Conservation (phyloP, 345 rosid genomes). For the Syzygium aqueum region DNA sequence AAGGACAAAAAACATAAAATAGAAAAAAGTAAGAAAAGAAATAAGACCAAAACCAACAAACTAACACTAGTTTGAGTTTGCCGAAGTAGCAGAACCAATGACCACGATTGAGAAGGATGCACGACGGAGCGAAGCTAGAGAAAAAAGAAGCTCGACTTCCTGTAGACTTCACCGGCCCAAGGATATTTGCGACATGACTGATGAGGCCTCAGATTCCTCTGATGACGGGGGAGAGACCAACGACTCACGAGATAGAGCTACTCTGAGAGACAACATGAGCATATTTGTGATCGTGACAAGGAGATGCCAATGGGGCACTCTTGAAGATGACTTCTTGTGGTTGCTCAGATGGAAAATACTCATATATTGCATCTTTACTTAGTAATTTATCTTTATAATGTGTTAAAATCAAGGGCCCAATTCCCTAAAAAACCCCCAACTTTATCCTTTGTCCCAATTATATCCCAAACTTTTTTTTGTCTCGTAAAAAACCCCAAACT, state of each 20-base stretch:
- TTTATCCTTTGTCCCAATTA: no score
- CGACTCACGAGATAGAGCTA: not conserved
- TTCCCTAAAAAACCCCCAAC: no score
- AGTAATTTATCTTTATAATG: not conserved
- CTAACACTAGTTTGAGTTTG: not conserved
- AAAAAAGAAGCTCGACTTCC: not conserved
- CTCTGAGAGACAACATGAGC: fast-evolving
- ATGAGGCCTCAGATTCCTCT: not conserved
- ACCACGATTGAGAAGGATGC: not conserved
- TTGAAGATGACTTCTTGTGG: not conserved
- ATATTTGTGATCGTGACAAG: not conserved
- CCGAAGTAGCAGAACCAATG: not conserved
- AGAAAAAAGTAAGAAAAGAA: fast-evolving
- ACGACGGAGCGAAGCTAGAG: not conserved
- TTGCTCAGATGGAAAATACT: not conserved
- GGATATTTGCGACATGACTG: fast-evolving
- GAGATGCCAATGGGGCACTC: not conserved
- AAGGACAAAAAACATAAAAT: not conserved
- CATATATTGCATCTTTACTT: not conserved
- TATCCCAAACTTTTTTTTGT: no score
- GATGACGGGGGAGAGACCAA: not conserved
- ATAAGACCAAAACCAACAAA: not conserved
- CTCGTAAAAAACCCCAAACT: no score
- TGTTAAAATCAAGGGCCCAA: no score
- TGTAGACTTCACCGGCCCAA: not conserved